Conservation (phyloP, 192 early-diverging fungal genomes). For the Allomyces macrogynus region DNA sequence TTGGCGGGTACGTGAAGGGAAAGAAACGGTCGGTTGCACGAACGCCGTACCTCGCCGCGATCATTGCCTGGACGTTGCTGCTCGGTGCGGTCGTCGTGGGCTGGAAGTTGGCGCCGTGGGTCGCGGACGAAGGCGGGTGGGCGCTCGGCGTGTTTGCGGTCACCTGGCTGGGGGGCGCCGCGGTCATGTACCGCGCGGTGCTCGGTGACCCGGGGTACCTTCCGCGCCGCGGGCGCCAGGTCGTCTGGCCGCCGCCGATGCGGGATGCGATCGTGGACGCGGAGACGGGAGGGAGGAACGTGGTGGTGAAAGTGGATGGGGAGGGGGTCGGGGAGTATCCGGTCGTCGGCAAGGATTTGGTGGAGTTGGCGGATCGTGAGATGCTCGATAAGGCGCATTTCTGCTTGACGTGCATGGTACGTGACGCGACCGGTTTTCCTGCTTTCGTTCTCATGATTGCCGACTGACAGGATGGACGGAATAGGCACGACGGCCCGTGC, state of each 20-base stretch:
- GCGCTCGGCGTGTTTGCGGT: too few relatives aligned
- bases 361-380: too few relatives aligned
- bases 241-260: not conserved
- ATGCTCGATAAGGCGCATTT: not conserved
- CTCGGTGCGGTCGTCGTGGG: not conserved
- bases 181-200: not conserved
- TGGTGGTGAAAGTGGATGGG: too few relatives aligned
- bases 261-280: too few relatives aligned
- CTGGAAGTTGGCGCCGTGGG: not conserved
- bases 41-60: not conserved
- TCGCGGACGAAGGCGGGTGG: not conserved
- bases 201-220: not conserved
- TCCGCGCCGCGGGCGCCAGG: not conserved
- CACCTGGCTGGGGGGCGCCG: too few relatives aligned
- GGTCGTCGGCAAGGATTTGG: too few relatives aligned
- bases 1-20: too few relatives aligned
- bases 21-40: not conserved
- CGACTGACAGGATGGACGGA: not conserved
- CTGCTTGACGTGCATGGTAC: not conserved
- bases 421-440: not conserved
- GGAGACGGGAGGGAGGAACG: too few relatives aligned
- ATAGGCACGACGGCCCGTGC: not conserved
- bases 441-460: not conserved
- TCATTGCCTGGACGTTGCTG: not conserved
- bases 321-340: too few relatives aligned